Base-by-base conservation (phyloP, 192 early-diverging fungal genomes). In the Backusella westeae region DNA sequence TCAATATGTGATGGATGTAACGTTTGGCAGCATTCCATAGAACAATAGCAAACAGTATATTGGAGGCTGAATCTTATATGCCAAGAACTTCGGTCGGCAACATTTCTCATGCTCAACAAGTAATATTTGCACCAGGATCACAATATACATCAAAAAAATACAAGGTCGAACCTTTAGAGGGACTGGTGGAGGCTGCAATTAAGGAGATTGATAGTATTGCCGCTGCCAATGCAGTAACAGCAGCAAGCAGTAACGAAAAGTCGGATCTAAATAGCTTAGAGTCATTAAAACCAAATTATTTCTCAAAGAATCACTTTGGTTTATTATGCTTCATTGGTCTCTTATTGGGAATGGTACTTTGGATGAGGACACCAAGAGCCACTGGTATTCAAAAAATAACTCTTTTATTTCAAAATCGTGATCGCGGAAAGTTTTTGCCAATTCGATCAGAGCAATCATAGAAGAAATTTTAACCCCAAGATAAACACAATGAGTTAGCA, bases 1-100 rank as follows among this genome's bases (percentile, higher is more conserved):
- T 15, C 29, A 42, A n/a, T 49, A 29, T 63, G 10, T 63, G 3
- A 29, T 23, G n/a, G 53, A 23, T 56, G 8, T 56, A 63, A 63
- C 42, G n/a, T 29, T 72, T 32, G 29, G 26, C 34, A 72, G 70
- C 38, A 32, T 39, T 44, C 32, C 70, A 72, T 53, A 39, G 26
- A 46, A 44, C 42, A 46, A 52, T 72, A 44, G 70, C 70, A 39
- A 72, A 72, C 70, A 72, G 70, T 21, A 72, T 72, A 21, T 44
- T 72, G 12, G 17, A 46, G 17, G 39, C 70, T 52, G 70, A 44
- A 72, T 72, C 70, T 0, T 44, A 46, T 44, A 32, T 46, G 42
- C 42, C 70, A 72, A 46, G 23, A 46, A 14, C 70, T 46, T 72
- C 41, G 1, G 19, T 72, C 10, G 42, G 14, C 3, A 44, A 72